Evolutionary conservation across 2,329 filamentous ascomycete species (phyloP).

Genomic region (Pseudopyricularia javanii): DNA sequence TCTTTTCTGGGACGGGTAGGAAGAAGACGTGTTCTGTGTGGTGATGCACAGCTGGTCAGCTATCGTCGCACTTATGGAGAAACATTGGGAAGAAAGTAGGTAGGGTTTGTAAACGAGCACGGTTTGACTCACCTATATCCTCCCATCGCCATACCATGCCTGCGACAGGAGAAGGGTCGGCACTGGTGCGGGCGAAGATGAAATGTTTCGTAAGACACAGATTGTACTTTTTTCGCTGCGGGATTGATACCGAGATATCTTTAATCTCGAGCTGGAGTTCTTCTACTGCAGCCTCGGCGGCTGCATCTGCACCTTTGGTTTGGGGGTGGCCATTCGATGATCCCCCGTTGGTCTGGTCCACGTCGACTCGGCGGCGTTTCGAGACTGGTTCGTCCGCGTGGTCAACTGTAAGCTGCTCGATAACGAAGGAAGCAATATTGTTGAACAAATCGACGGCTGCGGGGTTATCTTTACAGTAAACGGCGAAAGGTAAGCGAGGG

Average conservation of each 20-base stretch:
- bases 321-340: background rate
- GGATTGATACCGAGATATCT: constrained; percentile 55
- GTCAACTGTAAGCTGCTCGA: constrained; percentile 23
- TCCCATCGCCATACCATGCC: constrained; percentile 47
- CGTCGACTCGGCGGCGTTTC: constrained; percentile 40
- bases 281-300: constrained; percentile 24
- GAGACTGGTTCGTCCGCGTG: constrained; percentile 28
- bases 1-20: constrained; percentile 52
- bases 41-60: too few species aligned
- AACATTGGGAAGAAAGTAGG: background rate
- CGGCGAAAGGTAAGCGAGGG: background rate
- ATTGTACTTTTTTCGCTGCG: constrained; percentile 57
- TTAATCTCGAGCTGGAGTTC: constrained; percentile 46
- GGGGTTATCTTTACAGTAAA: constrained; percentile 30
- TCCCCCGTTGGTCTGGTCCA: constrained; percentile 1
- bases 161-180: constrained; percentile 25
- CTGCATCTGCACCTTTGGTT: constrained; percentile 3
- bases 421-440: constrained; percentile 37
- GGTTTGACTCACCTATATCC: constrained; percentile 39
- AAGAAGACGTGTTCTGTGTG: constrained; percentile 47
- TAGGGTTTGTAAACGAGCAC: background rate
- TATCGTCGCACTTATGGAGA: background rate
- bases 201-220: constrained; percentile 48
- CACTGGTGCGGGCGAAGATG: constrained; percentile 43
- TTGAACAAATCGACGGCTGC: constrained; percentile 41